Percentiles rank a stretch among this genome's conserved stretches.
These are phyloP conservation scores for Ceratocystis albifundus DNA, from an alignment of 2,329 filamentous ascomycete genomes.

Conservation along the genomic window DNA sequence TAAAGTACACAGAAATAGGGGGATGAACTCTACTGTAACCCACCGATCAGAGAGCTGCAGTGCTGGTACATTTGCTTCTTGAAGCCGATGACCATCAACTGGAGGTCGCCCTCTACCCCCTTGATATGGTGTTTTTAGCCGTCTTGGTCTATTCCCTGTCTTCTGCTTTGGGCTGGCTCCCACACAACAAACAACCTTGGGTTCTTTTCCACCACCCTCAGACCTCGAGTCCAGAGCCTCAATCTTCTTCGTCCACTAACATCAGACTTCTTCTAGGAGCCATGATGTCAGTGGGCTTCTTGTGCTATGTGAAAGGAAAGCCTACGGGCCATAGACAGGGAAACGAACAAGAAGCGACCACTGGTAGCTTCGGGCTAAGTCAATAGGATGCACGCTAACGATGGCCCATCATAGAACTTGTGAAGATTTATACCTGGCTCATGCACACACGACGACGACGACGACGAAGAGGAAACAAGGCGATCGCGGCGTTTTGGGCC, in stretches of 20 bases:
- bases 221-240: neutral
- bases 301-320: neutral
- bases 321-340: too few species aligned
- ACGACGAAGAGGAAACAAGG: too few species aligned
- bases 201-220: neutral
- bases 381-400: too few species aligned
- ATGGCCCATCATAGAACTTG: too few species aligned
- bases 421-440: too few species aligned
- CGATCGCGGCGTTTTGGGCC: too few species aligned
- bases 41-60: neutral
- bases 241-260: neutral
- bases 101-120: too few species aligned
- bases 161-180: neutral
- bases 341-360: too few species aligned
- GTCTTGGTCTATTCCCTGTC: neutral
- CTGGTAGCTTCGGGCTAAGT: too few species aligned
- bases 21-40: neutral
- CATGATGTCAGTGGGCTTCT: neutral
- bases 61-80: neutral
- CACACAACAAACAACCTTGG: neutral
- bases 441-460: too few species aligned
- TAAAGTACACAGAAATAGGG: neutral
- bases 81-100: neutral
- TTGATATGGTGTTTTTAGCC: neutral
- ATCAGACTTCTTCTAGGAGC: neutral